A percentile compares a stretch with the other conserved stretches of the same genome.
phyloP scores from a whole-genome alignment of 139 green algal genomes.

The Edaphochlamys debaryana region DNA sequence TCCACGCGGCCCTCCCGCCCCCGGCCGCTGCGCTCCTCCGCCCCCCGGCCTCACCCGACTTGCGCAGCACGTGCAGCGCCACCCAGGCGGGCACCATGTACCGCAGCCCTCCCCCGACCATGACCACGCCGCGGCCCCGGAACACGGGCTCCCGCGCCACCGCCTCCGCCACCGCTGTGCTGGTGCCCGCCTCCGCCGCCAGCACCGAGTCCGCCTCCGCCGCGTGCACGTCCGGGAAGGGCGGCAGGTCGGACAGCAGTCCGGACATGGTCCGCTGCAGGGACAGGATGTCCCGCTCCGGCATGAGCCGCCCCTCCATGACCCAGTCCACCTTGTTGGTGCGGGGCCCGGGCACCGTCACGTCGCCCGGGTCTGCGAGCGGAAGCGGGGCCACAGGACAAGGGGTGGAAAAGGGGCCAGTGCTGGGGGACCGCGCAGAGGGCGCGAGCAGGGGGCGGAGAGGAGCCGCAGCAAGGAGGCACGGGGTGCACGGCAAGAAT shows the following conservation, averaged over 20 bases:
- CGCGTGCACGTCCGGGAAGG: slow-evolving; percentile 24
- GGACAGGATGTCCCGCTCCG: background rate
- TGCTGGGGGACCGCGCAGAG: background rate
- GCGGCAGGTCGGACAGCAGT: slow-evolving; percentile 41
- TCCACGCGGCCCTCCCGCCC: background rate
- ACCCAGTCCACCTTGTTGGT: slow-evolving; percentile 45
- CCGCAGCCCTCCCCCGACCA: slow-evolving; percentile 50
- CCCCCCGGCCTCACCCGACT: slow-evolving; percentile 1
- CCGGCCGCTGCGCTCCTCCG: background rate
- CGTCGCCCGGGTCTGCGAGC: background rate
- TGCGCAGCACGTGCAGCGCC: slow-evolving; percentile 55
- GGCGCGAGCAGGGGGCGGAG: too few species aligned
- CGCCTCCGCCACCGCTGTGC: too few species aligned
- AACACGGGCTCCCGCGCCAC: too few species aligned
- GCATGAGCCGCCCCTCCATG: slow-evolving; percentile 29
- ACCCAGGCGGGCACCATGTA: slow-evolving; percentile 69
- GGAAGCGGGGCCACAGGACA: background rate
- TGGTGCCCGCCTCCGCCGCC: too few species aligned
- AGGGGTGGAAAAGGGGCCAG: background rate
- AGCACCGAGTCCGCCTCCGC: too few species aligned
- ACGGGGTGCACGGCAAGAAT: background rate
- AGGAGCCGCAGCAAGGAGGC: background rate
- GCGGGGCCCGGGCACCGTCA: background rate
- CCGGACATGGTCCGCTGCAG: slow-evolving; percentile 14
- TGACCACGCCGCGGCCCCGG: slow-evolving; percentile 52